These are phyloP conservation scores for Penicillium sp. DNA, from an alignment of 2,329 filamentous ascomycete genomes.

Conservation along the genomic window DNA sequence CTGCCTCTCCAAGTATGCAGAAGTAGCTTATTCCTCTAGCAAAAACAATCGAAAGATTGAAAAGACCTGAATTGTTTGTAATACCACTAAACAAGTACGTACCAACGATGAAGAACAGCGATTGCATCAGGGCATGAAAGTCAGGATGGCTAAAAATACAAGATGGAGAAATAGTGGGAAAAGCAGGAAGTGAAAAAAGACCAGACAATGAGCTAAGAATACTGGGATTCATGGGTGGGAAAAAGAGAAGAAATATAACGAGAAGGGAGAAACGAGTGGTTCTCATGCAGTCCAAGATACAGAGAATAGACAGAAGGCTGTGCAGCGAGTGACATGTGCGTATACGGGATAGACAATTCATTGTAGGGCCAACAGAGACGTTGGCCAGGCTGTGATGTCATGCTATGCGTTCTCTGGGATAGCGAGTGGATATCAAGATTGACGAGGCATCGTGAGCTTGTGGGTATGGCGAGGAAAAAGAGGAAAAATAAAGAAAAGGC, in stretches of 20 bases:
- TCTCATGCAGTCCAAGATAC: not conserved
- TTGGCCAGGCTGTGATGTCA: not conserved
- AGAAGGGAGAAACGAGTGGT: constrained; percentile 1
- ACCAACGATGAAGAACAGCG: not conserved
- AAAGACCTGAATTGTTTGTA: constrained; percentile 1
- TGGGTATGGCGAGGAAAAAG: not conserved
- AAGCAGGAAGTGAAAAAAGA: not conserved
- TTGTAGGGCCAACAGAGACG: not conserved
- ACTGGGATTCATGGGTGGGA: not conserved
- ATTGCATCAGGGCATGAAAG: constrained; percentile 6
- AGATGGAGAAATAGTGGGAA: not conserved
- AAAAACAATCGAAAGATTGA: not conserved
- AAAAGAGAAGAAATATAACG: not conserved
- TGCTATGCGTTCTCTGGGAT: not conserved
- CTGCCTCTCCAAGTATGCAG: not conserved
- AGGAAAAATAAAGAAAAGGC: not conserved
- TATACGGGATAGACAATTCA: not conserved
- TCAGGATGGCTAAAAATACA: constrained; percentile 5
- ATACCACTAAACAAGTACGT: constrained; percentile 3
- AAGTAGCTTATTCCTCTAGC: not conserved
- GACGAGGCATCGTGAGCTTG: not conserved
- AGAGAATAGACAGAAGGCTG: not conserved
- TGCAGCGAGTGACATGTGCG: constrained; percentile 6
- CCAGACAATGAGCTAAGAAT: constrained; percentile 2
- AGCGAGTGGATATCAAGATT: constrained; percentile 4